phyloP scores from a whole-genome alignment of 805 yeast genomes.

The Candida awuae region DNA sequence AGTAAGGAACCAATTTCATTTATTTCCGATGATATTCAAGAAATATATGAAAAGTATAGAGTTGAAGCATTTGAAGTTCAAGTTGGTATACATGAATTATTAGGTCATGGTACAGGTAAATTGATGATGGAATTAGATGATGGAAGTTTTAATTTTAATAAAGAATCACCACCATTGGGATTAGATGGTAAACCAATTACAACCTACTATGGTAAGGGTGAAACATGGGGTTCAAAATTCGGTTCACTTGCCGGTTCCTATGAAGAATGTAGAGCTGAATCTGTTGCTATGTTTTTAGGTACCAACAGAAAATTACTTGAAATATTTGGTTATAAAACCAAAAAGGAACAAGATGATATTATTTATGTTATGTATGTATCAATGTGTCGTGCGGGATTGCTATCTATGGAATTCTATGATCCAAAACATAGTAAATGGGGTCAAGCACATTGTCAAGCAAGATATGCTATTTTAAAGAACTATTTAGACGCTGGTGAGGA shows the following conservation, averaged over 20 bases:
- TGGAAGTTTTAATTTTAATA: constrained; percentile 67
- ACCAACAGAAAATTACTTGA: constrained; percentile 59
- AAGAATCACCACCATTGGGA: constrained; percentile 50
- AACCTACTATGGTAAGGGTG: constrained; percentile 69
- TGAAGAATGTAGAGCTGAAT: constrained; percentile 91
- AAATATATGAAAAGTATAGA: constrained; percentile 58
- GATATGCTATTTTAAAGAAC: constrained; percentile 75
- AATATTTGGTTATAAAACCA: constrained; percentile 59
- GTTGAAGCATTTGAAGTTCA: constrained; percentile 86
- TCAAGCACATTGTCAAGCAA: constrained; percentile 91
- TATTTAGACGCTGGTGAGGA: constrained; percentile 56
- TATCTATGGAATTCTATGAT: constrained; percentile 83
- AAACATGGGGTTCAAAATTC: constrained; percentile 86
- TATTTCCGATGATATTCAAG: constrained; percentile 44
- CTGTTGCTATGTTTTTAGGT: constrained; percentile 74
- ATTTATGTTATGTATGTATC: constrained; percentile 60
- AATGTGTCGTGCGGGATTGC: constrained; percentile 84
- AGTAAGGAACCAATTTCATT: constrained; percentile 64
- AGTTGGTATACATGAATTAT: constrained; percentile 85
- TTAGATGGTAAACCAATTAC: constrained; percentile 52
- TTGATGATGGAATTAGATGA: constrained; percentile 51
- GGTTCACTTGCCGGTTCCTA: constrained; percentile 79
- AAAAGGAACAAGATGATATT: constrained; percentile 54
- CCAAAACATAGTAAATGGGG: constrained; percentile 82
- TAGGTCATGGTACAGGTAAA: constrained; percentile 91